phyloP scores from a whole-genome alignment of 768 basidiomycete genomes.

The Tricholoma sp. region DNA sequence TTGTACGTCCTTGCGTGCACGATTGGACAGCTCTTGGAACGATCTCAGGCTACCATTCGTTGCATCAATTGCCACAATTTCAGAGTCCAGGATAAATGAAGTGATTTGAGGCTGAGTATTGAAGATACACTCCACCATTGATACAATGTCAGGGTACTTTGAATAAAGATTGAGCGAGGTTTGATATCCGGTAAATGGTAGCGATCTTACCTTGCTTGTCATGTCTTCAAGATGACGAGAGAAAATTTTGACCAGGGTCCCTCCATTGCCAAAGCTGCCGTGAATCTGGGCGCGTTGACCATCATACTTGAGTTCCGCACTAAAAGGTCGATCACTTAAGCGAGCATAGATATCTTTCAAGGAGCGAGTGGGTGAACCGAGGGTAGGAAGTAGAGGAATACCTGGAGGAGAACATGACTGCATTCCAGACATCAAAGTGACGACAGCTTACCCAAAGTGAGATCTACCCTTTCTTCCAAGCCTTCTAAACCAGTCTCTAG shows the following conservation, averaged over 20 bases:
- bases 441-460: slow-evolving; percentile 58
- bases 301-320: slow-evolving; percentile 90
- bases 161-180: slow-evolving; percentile 1
- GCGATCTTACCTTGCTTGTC: slow-evolving; percentile 69
- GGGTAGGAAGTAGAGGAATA: slow-evolving; percentile 78
- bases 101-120: slow-evolving; percentile 30
- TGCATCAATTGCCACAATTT: slow-evolving; percentile 80
- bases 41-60: slow-evolving; percentile 57
- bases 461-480: slow-evolving; percentile 53
- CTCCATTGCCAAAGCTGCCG: slow-evolving; percentile 30
- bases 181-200: neutral
- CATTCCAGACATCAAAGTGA: neutral
- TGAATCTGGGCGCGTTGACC: slow-evolving; percentile 86
- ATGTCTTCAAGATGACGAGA: slow-evolving; percentile 89
- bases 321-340: slow-evolving; percentile 61
- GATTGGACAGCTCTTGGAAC: slow-evolving; percentile 84
- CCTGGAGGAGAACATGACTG: slow-evolving; percentile 31
- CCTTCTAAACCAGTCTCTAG: slow-evolving; percentile 56
- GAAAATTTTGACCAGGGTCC: slow-evolving; percentile 58
- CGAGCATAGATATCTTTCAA: slow-evolving; percentile 79
- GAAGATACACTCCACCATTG: slow-evolving; percentile 51
- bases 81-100: slow-evolving; percentile 81
- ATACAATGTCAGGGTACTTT: slow-evolving; percentile 80
- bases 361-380: slow-evolving; percentile 84
- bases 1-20: slow-evolving; percentile 79